Conservation (phyloP, 2,329 filamentous ascomycete species). For the Stagonosporopsis chrysanthemi region DNA sequence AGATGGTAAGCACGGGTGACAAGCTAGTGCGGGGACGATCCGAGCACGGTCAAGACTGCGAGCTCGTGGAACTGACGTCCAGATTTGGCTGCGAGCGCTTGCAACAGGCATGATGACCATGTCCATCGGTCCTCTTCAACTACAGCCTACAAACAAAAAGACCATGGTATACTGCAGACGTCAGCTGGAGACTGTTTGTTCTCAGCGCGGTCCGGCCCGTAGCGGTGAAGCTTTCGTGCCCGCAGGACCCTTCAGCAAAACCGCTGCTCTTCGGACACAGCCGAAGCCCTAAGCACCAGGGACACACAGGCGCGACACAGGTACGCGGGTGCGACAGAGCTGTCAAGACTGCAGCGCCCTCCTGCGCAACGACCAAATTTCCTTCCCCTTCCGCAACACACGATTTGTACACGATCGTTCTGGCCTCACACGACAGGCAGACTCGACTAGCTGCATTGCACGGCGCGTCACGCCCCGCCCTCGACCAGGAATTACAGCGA, state of each 20-base stretch:
- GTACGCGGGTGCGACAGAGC: constrained; percentile 11
- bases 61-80: constrained; percentile 11
- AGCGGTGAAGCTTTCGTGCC: constrained; percentile 17
- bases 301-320: constrained; percentile 5
- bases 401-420: constrained; percentile 13
- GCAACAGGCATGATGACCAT: constrained; percentile 8
- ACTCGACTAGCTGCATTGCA: constrained; percentile 11
- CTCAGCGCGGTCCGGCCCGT: constrained; percentile 22
- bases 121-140: not conserved
- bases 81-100: constrained; percentile 2
- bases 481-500: not conserved
- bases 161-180: not conserved
- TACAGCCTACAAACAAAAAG: not conserved
- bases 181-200: not conserved
- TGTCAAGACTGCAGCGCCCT: constrained; percentile 1
- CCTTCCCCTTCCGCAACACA: constrained; percentile 14
- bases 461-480: constrained; percentile 1
- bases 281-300: not conserved
- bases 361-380: constrained; percentile 4
- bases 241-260: constrained; percentile 14
- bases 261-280: not conserved
- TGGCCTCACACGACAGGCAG: not conserved
- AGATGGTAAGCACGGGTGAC: constrained; percentile 11
- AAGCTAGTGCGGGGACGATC: constrained; percentile 16
- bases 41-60: constrained; percentile 14